A percentile compares a stretch with the other conserved stretches of the same genome.
These are phyloP conservation scores for Fusarium sp. DNA, from an alignment of 2,329 filamentous ascomycete species.

Conservation along the genomic window DNA sequence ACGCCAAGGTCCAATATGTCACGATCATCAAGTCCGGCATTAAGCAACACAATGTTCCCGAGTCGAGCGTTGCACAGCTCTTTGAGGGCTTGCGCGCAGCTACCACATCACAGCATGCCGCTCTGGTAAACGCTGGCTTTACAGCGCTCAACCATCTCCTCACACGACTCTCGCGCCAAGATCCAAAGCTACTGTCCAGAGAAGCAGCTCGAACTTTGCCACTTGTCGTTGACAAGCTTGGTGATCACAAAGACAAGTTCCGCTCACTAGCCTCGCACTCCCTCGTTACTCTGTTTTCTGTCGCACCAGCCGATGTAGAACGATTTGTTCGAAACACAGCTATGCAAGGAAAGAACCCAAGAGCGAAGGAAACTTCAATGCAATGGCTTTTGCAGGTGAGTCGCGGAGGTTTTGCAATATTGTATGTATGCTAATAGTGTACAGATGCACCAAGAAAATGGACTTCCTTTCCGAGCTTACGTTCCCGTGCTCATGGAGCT, in stretches of 20 bases:
- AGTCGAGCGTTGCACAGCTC: constrained; percentile 75
- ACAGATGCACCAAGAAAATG: constrained; percentile 84
- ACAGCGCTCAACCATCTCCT: constrained; percentile 89
- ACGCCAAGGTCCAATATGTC: constrained; percentile 77
- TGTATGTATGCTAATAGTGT: constrained; percentile 23
- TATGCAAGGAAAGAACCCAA: constrained; percentile 82
- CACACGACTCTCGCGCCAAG: constrained; percentile 87
- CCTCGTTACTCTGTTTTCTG: constrained; percentile 80
- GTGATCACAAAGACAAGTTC: constrained; percentile 88
- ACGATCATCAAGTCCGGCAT: constrained; percentile 85
- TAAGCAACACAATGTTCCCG: constrained; percentile 91
- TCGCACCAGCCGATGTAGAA: constrained; percentile 80
- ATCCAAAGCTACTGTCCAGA: constrained; percentile 77
- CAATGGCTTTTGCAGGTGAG: constrained; percentile 83
- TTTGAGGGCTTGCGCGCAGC: constrained; percentile 86
- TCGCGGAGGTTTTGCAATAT: neutral
- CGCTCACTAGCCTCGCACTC: constrained; percentile 79
- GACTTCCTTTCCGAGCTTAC: constrained; percentile 83
- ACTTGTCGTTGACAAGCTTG: constrained; percentile 84
- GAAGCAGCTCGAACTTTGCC: constrained; percentile 79
- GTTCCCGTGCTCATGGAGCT: constrained; percentile 86
- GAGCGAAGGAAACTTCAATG: constrained; percentile 87
- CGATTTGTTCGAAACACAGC: constrained; percentile 81
- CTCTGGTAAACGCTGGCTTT: constrained; percentile 84
- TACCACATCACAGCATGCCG: constrained; percentile 79